phyloP scores from a whole-genome alignment of 768 basidiomycete species.

The Mrakia hoshinonis region DNA sequence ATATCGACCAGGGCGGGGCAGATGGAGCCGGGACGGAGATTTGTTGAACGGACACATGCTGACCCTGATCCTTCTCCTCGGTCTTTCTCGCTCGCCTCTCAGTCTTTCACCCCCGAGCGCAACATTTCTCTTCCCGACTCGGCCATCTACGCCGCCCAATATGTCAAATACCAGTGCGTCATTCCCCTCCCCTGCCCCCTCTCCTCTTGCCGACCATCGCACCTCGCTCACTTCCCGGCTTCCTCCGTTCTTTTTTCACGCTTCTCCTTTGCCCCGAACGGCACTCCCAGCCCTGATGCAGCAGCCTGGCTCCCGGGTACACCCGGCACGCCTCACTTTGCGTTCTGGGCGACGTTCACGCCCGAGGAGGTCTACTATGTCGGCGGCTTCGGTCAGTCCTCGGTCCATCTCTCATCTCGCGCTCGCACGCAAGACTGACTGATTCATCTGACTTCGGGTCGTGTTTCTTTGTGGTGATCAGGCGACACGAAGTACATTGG shows the following conservation, averaged over 20 bases:
- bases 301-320: slow-evolving; percentile 5
- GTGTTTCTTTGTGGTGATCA: no score
- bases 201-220: neutral
- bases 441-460: no score
- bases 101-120: slow-evolving; percentile 17
- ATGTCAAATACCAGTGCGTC: slow-evolving; percentile 18
- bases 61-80: neutral
- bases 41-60: neutral
- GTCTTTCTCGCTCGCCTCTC: neutral
- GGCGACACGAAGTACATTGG: slow-evolving; percentile 18
- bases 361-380: slow-evolving; percentile 19
- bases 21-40: no score
- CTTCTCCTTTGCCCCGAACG: no score
- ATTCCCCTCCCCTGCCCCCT: no score
- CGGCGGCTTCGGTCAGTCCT: slow-evolving; percentile 10
- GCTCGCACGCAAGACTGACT: no score
- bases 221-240: neutral
- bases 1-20: no score
- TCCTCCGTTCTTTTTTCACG: neutral
- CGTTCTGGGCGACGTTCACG: slow-evolving; percentile 14
- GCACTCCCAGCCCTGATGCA: slow-evolving; percentile 12
- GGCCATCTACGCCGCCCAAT: neutral
- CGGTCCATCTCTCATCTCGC: no score
- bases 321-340: neutral
- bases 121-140: slow-evolving; percentile 11